phyloP scores from a whole-genome alignment of 1,284 basidiomycete genomes.

The Marasmius sp. region DNA sequence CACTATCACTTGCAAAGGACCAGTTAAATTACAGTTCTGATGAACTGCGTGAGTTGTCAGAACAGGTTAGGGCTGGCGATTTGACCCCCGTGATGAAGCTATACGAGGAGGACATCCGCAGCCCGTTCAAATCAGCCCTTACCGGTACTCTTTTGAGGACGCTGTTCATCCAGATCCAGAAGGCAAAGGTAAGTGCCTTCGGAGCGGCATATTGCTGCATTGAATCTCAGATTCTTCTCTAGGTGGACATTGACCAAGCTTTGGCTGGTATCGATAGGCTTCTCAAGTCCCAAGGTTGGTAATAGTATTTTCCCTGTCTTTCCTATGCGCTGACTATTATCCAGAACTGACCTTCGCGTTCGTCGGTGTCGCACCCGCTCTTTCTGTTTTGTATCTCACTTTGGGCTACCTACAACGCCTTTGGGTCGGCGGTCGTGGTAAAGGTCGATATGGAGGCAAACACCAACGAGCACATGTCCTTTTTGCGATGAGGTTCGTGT shows the following conservation, averaged over 20 bases:
- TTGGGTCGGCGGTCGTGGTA: constrained; percentile 48
- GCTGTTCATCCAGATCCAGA: constrained; percentile 92
- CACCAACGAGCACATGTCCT: constrained; percentile 50
- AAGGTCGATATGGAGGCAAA: constrained; percentile 53
- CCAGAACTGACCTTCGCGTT: constrained; percentile 92
- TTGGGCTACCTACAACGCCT: constrained; percentile 52
- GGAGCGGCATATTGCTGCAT: neutral
- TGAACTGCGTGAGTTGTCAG: constrained; percentile 66
- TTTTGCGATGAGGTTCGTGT: constrained; percentile 60
- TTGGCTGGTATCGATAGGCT: constrained; percentile 88
- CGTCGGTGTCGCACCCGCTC: constrained; percentile 91
- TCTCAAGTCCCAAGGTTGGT: constrained; percentile 74
- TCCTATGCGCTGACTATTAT: neutral
- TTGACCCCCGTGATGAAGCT: constrained; percentile 86
- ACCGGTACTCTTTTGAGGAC: constrained; percentile 84
- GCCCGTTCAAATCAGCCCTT: constrained; percentile 80
- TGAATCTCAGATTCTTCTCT: constrained; percentile 4
- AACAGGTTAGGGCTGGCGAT: constrained; percentile 78
- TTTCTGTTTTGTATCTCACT: constrained; percentile 78
- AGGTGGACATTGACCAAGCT: constrained; percentile 92
- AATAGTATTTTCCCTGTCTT: neutral
- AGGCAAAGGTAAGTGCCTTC: constrained; percentile 75
- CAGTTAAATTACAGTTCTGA: constrained; percentile 63
- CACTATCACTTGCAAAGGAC: constrained; percentile 81
- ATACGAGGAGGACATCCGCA: constrained; percentile 92